Conservation (phyloP, 441 rosid genomes). For the Corymbia citriodora region DNA sequence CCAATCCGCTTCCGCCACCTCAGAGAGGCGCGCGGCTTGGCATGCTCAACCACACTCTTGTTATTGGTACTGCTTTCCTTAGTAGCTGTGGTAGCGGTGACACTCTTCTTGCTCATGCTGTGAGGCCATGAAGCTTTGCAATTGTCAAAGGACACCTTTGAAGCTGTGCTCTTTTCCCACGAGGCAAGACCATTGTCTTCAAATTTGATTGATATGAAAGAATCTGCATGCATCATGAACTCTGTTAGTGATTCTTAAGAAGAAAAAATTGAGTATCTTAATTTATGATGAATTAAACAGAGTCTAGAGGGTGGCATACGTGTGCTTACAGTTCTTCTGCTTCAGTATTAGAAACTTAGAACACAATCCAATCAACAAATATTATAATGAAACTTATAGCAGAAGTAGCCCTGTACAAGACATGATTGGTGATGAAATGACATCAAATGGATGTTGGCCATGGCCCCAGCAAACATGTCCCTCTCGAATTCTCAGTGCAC, state of each 20-base stretch:
- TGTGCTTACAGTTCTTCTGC: background rate
- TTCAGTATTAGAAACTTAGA: background rate
- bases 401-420: background rate
- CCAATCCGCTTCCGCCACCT: slow-evolving; percentile 92
- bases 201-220: slow-evolving; percentile 89
- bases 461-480: slow-evolving; percentile 2
- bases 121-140: slow-evolving; percentile 32
- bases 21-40: slow-evolving; percentile 47
- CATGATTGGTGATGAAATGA: background rate
- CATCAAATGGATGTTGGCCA: slow-evolving; percentile 2
- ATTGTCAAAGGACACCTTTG: slow-evolving; percentile 42
- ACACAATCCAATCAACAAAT: background rate
- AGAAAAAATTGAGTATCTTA: background rate
- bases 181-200: slow-evolving; percentile 76
- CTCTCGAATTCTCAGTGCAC: background rate
- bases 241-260: background rate
- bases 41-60: slow-evolving; percentile 61
- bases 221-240: slow-evolving; percentile 35
- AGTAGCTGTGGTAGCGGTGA: slow-evolving; percentile 8
- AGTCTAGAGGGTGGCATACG: background rate
- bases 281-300: background rate
- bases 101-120: background rate
- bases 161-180: slow-evolving; percentile 71
- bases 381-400: background rate
- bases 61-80: slow-evolving; percentile 11